Conservation (phyloP, 306 rosid genomes). For the Hippophae tibetana region DNA sequence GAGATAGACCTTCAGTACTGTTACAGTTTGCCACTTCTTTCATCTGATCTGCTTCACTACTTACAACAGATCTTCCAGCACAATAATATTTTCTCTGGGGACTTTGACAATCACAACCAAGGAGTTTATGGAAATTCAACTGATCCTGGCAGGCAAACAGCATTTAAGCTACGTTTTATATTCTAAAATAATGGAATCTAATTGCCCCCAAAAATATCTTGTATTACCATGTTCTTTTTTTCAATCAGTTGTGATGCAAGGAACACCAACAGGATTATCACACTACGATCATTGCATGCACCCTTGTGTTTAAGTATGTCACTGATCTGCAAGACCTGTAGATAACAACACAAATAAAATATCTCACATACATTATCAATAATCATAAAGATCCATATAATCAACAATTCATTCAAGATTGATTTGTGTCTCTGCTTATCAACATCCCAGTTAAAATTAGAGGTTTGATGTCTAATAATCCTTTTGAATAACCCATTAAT, state of each 20-base stretch:
- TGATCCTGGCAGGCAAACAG: slow-evolving; percentile 40
- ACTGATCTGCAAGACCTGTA: slow-evolving; percentile 81
- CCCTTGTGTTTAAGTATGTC: slow-evolving; percentile 76
- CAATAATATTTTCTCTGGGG: slow-evolving; percentile 33
- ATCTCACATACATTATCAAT: not conserved
- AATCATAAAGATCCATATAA: slow-evolving; percentile 3
- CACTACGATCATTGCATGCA: slow-evolving; percentile 66
- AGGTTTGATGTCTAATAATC: too few species aligned
- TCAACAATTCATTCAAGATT: not conserved
- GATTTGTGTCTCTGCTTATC: too few species aligned
- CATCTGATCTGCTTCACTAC: slow-evolving; percentile 29
- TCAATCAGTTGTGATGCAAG: slow-evolving; percentile 77
- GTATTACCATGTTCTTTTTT: slow-evolving; percentile 74
- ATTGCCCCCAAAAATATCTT: not conserved
- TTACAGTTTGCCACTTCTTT: slow-evolving; percentile 27
- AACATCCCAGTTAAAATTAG: too few species aligned
- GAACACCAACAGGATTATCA: slow-evolving; percentile 77
- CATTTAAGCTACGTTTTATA: slow-evolving; percentile 8
- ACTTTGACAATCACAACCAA: slow-evolving; percentile 53
- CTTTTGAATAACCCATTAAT: too few species aligned
- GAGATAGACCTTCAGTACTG: slow-evolving; percentile 44
- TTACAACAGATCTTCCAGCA: slow-evolving; percentile 28
- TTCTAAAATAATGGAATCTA: slow-evolving; percentile 3
- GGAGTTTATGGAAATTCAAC: slow-evolving; percentile 75
- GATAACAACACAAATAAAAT: slow-evolving; percentile 1